Conservation (phyloP, 2,329 filamentous ascomycete genomes). For the Pseudogymnoascus sp. region DNA sequence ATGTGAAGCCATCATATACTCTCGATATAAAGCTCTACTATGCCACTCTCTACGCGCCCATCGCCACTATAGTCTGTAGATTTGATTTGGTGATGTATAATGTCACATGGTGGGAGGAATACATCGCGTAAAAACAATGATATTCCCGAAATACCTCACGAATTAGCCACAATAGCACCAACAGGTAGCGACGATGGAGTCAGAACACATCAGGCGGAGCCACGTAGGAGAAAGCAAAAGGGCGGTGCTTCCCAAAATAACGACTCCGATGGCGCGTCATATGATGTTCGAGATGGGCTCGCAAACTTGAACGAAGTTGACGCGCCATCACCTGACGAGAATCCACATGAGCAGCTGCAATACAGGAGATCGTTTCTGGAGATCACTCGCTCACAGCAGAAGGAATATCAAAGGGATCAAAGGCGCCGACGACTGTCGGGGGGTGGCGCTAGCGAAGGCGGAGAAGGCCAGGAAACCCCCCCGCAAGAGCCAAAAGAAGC, state of each 20-base stretch:
- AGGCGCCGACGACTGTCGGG: not conserved
- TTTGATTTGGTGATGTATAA: not conserved
- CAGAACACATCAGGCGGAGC: not conserved
- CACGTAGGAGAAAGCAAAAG: not conserved
- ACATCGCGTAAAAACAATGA: not conserved
- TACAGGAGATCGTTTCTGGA: slow-evolving; percentile 13
- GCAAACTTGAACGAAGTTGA: slow-evolving; percentile 14
- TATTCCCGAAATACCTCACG: not conserved
- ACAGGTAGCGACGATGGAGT: not conserved
- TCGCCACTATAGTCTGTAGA: too few species aligned
- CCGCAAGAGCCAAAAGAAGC: not conserved
- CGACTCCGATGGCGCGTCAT: not conserved
- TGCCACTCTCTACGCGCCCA: not conserved
- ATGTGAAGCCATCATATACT: not conserved
- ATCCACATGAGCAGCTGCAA: slow-evolving; percentile 13
- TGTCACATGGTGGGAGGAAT: not conserved
- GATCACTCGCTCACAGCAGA: slow-evolving; percentile 9
- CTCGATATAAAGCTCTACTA: not conserved
- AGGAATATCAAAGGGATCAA: not conserved
- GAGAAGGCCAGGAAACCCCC: not conserved
- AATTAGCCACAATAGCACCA: not conserved
- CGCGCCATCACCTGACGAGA: slow-evolving; percentile 12
- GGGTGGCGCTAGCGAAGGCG: not conserved
- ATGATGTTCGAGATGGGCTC: slow-evolving; percentile 11
- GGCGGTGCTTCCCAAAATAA: not conserved